Base-by-base conservation (phyloP, 768 basidiomycete species). In the Boletus sp. region DNA sequence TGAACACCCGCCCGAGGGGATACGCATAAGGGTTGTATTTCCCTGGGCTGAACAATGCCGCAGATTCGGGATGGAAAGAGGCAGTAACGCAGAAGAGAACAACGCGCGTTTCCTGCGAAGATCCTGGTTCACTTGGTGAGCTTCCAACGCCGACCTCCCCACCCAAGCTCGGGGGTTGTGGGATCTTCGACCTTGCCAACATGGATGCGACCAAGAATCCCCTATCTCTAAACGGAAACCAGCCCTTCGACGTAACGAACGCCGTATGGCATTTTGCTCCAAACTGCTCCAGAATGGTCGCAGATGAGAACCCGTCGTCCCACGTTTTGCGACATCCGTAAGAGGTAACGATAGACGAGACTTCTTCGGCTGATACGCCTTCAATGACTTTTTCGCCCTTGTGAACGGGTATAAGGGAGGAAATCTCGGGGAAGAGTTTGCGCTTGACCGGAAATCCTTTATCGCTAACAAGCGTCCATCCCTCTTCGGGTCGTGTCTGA, bases 371-470 rank as follows among this genome's bases (percentile, higher is more conserved):
- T 1, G 93, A 90, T 11, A 95, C 82, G 4, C 94, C 93, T 66
- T 98, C 90, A 47, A 98, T 87, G 56, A 98, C 92, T 71, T 91
- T 90, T 65, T 88, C 85, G 0, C 90, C 93, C 61, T 85, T 87
- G 69, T 93, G 87, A 4, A 98, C 83, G 0, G 93, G 92, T 32
- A 94, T 83, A 49, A 82, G 75, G 1, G 87, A 78, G 6, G 93
- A 96, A 7, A 96, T 80, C 50, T 88, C 84, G 0, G 88, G 79
- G 7, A 83, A 80, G n/a, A 85, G 69, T 64, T 88, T 88, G 64
- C 86, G 84, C 57, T 90, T 83, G 15, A 96, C 79, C 4, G 85
- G 75, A 33, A 94, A 71, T 7, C 85, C 90, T 59, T 89, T 89
- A 53, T 91, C 89, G 47, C 79, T 82, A 29, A 94, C 80, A 11